Base-by-base conservation (phyloP, 2,329 filamentous ascomycete species). In the Penicillium sp. region DNA sequence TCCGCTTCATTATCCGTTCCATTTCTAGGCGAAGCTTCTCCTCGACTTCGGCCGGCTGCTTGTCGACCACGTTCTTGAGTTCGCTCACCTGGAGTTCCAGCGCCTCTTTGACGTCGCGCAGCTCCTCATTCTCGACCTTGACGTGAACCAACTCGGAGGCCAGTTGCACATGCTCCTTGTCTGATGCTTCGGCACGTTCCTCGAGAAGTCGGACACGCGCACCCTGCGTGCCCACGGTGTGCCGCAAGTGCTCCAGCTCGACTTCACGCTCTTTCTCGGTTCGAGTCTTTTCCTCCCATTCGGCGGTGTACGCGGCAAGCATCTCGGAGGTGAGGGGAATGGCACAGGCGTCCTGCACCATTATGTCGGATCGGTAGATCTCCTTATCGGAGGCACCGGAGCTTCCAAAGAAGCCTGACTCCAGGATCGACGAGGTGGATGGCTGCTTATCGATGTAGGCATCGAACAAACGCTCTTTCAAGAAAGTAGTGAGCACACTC, bases 331-430 rank as follows among this genome's bases (percentile, higher is more conserved):
- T 91, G 41, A 99, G 86, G 69, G 91, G 89, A 51, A 97, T 83
- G 35, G 90, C 88, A 70, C 93, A 96, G 0, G 94, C 94, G 75
- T 99, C 94, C 59, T 90, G 89, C 15, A 99, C 91, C 60, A 99
- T 86, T 67, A 94, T 87, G 73, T 99, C 94, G 17, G 94, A 94
- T 50, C 93, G 88, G 73, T 99, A 99, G 7, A 99, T 86, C 72
- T 97, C 94, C 75, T 96, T 97, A 72, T 99, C 94, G 13, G 91
- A 84, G 64, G 87, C 87, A 35, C 90, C 92, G 25, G 91, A 93
- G 72, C 89, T 93, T 59, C 94, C 94, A 70, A 99, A 99, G 81
- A 99, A 99, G 15, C 94, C 94, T 43, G 92, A 96, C 74, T 99
- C 94, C 1, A 97, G 84, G 48, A 99, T 89, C 17, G 92, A 96